Conservation (phyloP, 768 basidiomycete species). For the Porpolomopsis calyptriformis region DNA sequence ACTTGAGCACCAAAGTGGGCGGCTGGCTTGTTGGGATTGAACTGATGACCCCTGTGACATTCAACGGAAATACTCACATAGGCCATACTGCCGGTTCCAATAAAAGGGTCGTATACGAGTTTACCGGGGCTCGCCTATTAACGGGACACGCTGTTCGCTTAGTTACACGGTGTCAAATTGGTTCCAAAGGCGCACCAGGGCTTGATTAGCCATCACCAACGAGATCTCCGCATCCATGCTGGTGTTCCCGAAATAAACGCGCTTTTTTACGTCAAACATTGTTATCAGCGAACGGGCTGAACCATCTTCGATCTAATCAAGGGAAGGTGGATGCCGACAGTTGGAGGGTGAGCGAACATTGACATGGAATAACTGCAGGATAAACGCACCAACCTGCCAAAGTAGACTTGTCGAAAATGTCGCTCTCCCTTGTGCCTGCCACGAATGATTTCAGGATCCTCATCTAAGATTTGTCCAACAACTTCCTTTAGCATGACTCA, state of each 20-base stretch:
- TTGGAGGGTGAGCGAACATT: neutral
- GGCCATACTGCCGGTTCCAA: slow-evolving; percentile 86
- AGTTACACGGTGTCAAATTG: neutral
- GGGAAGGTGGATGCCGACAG: no score
- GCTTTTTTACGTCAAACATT: slow-evolving; percentile 80
- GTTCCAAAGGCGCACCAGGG: slow-evolving; percentile 47
- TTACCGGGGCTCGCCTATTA: slow-evolving; percentile 76
- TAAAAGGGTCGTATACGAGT: slow-evolving; percentile 91
- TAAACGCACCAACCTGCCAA: slow-evolving; percentile 74
- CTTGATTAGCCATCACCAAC: slow-evolving; percentile 93
- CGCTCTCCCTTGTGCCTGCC: slow-evolving; percentile 49
- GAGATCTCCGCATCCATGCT: slow-evolving; percentile 97
- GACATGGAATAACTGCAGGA: neutral
- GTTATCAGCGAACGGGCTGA: slow-evolving; percentile 57
- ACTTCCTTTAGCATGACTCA: neutral
- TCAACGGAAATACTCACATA: slow-evolving; percentile 41
- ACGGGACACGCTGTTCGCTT: neutral
- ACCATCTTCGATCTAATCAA: slow-evolving; percentile 48
- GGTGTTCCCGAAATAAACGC: slow-evolving; percentile 88
- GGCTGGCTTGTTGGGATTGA: slow-evolving; percentile 43
- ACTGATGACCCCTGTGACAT: neutral
- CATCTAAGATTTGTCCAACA: slow-evolving; percentile 28
- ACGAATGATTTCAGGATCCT: slow-evolving; percentile 34
- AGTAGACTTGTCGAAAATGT: slow-evolving; percentile 61
- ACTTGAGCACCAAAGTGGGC: slow-evolving; percentile 83